phyloP scores from a whole-genome alignment of 2,329 filamentous ascomycete species.

The Epichloe scottii region DNA sequence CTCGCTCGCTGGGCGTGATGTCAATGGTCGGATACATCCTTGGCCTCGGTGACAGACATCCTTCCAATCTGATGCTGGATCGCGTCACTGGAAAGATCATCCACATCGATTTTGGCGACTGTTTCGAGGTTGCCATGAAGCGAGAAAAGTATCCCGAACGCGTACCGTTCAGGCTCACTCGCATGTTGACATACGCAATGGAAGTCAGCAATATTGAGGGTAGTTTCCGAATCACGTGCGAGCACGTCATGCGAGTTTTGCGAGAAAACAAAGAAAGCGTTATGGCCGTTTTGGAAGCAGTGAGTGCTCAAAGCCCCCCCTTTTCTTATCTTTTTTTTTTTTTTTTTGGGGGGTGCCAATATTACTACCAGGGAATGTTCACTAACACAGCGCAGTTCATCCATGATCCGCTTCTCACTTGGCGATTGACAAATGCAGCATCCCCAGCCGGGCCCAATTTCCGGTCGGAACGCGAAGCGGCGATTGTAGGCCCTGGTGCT shows the following conservation, averaged over 20 bases:
- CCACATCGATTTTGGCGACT: conserved; percentile 98
- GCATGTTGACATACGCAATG: conserved; percentile 99
- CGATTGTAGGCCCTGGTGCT: conserved; percentile 33
- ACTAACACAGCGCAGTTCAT: conserved; percentile 60
- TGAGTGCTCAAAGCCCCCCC: conserved; percentile 39
- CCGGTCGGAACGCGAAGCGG: conserved; percentile 44
- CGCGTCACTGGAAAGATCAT: conserved; percentile 92
- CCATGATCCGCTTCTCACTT: conserved; percentile 96
- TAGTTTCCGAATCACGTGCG: conserved; percentile 94
- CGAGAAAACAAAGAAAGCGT: conserved; percentile 96
- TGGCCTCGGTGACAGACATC: conserved; percentile 89
- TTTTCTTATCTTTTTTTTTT: background rate
- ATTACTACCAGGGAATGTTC: background rate
- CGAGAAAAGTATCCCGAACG: conserved; percentile 97
- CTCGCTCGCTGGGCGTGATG: conserved; percentile 93
- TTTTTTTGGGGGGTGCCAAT: background rate
- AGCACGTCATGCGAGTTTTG: conserved; percentile 95
- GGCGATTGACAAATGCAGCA: conserved; percentile 63
- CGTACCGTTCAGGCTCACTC: conserved; percentile 91
- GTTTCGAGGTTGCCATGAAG: conserved; percentile 99
- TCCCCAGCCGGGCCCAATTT: conserved; percentile 57
- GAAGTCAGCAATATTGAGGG: conserved; percentile 99
- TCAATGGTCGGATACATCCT: conserved; percentile 99
- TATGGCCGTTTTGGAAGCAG: conserved; percentile 95
- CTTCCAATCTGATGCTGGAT: conserved; percentile 95